phyloP scores from a whole-genome alignment of 371 early-diverging fungal species.

The Mortierella sp. region DNA sequence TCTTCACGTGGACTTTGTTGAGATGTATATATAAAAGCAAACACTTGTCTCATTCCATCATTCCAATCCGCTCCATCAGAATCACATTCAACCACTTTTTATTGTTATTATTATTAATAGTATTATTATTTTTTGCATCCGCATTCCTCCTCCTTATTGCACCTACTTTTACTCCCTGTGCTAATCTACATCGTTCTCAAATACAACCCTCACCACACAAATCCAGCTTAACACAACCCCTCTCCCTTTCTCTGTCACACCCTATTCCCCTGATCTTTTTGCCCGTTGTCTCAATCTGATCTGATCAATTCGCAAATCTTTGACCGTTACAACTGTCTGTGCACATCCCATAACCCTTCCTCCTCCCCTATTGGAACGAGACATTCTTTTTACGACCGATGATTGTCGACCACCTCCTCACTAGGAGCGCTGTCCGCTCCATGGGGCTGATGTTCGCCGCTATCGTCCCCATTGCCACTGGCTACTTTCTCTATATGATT shows the following conservation, averaged over 20 bases:
- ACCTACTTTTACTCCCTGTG: no score
- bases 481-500: constrained; percentile 63
- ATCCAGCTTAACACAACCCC: neutral
- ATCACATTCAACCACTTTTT: neutral
- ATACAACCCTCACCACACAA: neutral
- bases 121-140: neutral
- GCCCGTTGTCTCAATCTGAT: neutral
- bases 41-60: neutral
- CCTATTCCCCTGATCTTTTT: neutral
- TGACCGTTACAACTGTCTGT: neutral
- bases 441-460: constrained; percentile 61
- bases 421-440: constrained; percentile 46
- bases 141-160: neutral
- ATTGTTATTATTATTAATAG: neutral
- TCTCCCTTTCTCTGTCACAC: neutral
- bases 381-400: constrained; percentile 3
- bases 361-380: neutral
- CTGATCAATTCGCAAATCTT: neutral
- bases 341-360: neutral
- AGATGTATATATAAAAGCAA: neutral
- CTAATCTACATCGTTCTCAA: neutral
- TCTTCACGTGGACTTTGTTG: constrained; percentile 3
- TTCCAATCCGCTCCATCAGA: constrained; percentile 5
- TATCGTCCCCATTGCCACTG: constrained; percentile 62
- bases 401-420: constrained; percentile 45